Base-by-base conservation (phyloP, 805 yeast species). In the Grigorovia humatica region DNA sequence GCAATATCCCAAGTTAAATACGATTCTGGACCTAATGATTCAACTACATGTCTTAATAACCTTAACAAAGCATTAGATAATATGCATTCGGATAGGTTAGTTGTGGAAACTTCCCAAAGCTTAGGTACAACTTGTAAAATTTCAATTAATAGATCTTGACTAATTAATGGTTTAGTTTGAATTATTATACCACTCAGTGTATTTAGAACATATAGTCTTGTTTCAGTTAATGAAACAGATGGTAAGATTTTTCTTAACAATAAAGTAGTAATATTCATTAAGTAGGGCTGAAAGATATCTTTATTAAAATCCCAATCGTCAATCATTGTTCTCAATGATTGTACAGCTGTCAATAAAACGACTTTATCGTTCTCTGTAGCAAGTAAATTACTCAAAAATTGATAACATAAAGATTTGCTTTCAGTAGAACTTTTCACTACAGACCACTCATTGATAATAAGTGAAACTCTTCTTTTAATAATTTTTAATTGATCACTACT, bases 281-380 rank as follows among this genome's bases (percentile, higher is more conserved):
- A 70, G 60, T 70, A 89, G 1, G 91, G 88, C 55, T 77, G 69
- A 59, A 93, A 88, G 32, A 73, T 80, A 15, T 69, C 71, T 54
- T 86, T 83, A 42, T 80, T 74, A 65, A 91, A 90, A 54, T 86
- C 90, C 87, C 95, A 88, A 60, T 89, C 96, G 54, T 88, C 90
- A 35, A 91, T 73, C 48, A 86, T 74, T 30, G 79, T 74, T 53
- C 81, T 76, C 19, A 90, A 68, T 0, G 91, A 80, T 59, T 83
- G 84, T 15, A 84, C 74, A 0, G 93, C 82, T 0, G 95, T 80
- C 20, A 93, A 64, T 57, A 76, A 77, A 1, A 93, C 96, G n/a
- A 91, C 96, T 51, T 76, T 74, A 64, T 93, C 98, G 56, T 82
- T 78, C 41, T 74, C 72, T 2, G 71, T 55, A 12, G 75, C 68